Conservation (phyloP, 345 rosid species). For the Luvunga scandens region DNA sequence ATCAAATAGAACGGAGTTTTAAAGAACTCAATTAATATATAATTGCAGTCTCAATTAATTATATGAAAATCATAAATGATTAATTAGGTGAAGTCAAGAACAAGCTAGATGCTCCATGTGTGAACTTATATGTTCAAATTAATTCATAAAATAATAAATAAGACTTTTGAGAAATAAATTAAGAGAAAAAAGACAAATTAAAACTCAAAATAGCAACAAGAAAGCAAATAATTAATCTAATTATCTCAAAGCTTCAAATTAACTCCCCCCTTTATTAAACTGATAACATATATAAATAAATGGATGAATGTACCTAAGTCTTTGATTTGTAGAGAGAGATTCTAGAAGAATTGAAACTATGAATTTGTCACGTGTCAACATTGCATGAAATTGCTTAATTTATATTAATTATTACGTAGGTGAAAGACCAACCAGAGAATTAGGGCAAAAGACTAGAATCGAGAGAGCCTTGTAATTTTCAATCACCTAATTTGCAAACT, state of each 20-base stretch:
- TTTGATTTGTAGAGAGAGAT: constrained; percentile 10
- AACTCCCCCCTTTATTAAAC: background rate
- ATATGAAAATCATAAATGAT: background rate
- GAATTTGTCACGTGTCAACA: background rate
- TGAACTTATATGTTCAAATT: background rate
- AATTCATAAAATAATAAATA: background rate
- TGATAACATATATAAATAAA: background rate
- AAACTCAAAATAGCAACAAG: background rate
- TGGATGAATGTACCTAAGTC: constrained; percentile 11
- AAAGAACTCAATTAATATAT: background rate
- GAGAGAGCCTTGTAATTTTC: background rate
- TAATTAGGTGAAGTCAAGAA: background rate
- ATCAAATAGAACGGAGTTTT: background rate
- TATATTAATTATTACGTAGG: background rate
- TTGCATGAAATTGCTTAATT: background rate
- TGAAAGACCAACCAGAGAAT: constrained; percentile 6
- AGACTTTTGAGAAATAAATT: background rate
- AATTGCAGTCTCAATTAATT: background rate
- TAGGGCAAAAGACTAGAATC: background rate
- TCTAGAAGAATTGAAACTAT: constrained; percentile 7
- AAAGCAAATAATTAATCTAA: background rate
- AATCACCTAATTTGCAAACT: constrained; percentile 19
- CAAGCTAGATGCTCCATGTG: background rate
- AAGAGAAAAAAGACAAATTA: background rate
- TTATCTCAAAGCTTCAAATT: background rate